These are phyloP conservation scores for Pyricularia grisea DNA, from an alignment of 2,329 filamentous ascomycete genomes.

Conservation along the genomic window DNA sequence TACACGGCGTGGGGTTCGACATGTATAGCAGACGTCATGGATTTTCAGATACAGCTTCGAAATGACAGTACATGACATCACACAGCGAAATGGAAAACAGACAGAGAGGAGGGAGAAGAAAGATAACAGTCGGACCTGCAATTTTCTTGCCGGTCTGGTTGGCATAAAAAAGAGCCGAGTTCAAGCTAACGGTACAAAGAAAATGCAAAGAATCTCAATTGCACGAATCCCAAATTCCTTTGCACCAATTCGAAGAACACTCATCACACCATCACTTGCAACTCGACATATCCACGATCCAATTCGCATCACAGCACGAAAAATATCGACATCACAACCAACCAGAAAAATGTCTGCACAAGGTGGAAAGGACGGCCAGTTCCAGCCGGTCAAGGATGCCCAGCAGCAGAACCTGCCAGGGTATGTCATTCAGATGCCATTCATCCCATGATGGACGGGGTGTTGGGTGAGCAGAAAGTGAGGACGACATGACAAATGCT, in stretches of 20 bases:
- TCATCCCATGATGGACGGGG: background rate
- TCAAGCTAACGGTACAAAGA: background rate
- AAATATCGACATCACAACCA: background rate
- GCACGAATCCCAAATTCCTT: background rate
- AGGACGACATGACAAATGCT: background rate
- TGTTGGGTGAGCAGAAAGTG: background rate
- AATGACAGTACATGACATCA: background rate
- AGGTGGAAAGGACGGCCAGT: conserved; percentile 16
- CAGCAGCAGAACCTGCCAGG: conserved; percentile 28
- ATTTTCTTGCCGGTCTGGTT: background rate
- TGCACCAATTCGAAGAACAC: background rate
- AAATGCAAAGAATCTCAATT: background rate
- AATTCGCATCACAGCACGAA: background rate
- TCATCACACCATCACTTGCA: background rate
- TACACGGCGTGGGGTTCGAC: conserved; percentile 7
- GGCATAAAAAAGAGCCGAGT: background rate
- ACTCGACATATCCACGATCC: background rate
- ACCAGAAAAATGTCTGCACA: conserved; percentile 3
- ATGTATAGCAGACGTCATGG: conserved; percentile 13
- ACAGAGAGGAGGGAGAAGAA: background rate
- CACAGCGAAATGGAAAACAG: background rate
- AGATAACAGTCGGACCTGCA: background rate
- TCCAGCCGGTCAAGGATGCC: conserved; percentile 22
- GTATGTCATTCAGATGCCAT: conserved; percentile 11
- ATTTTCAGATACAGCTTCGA: background rate